Evolutionary conservation across 2,329 filamentous ascomycete species (phyloP).

Genomic region (Amauroascus niger): DNA sequence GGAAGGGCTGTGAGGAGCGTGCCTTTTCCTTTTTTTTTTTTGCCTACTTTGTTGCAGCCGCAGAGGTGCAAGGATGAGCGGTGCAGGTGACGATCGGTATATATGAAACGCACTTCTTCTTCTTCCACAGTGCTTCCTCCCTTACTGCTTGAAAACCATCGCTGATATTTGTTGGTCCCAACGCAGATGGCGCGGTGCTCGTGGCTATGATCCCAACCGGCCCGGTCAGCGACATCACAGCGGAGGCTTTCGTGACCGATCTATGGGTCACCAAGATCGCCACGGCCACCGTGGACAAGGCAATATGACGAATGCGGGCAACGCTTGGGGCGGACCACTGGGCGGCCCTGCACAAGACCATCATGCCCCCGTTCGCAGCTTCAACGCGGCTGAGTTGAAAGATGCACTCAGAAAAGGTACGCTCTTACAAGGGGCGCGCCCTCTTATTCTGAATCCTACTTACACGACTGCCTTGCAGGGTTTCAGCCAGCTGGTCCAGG

Average conservation of each 20-base stretch:
- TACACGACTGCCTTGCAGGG: slow-evolving; percentile 12
- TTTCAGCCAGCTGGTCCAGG: slow-evolving; percentile 22
- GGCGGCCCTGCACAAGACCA: slow-evolving; percentile 27
- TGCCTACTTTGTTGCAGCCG: no score
- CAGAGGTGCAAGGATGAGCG: slow-evolving; percentile 28
- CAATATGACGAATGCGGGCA: slow-evolving; percentile 15
- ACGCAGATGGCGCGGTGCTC: slow-evolving; percentile 37
- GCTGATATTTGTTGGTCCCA: slow-evolving; percentile 5
- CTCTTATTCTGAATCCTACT: neutral
- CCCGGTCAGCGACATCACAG: slow-evolving; percentile 30
- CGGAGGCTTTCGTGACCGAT: slow-evolving; percentile 21
- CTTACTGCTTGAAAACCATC: no score
- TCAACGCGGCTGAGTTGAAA: slow-evolving; percentile 38
- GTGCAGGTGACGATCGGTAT: slow-evolving; percentile 32
- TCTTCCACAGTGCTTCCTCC: no score
- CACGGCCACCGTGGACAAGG: slow-evolving; percentile 27
- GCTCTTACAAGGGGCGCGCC: neutral
- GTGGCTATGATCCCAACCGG: slow-evolving; percentile 29
- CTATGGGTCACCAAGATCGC: slow-evolving; percentile 24
- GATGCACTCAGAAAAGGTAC: slow-evolving; percentile 34
- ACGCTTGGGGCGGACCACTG: slow-evolving; percentile 22
- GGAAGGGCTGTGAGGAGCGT: neutral
- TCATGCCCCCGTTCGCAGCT: slow-evolving; percentile 36
- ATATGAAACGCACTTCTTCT: no score
- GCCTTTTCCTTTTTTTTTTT: neutral